Base-by-base conservation (phyloP, 352 stramenopile genomes). In the Phytophthora cajani region DNA sequence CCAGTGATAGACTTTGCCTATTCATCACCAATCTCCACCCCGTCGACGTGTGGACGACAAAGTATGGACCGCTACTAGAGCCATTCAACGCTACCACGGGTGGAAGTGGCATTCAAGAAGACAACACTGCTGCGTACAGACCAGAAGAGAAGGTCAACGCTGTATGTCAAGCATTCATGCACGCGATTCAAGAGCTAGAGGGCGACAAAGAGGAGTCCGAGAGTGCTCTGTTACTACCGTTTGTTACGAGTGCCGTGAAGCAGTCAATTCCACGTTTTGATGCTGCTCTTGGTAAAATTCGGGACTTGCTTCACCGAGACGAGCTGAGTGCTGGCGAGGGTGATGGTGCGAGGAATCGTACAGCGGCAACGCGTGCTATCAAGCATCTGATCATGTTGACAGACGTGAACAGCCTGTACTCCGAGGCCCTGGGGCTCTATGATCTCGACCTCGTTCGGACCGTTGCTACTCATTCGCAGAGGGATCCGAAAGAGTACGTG, bases 11-110 rank as follows among this genome's bases (percentile, higher is more conserved):
- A 16, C 62, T 94, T 3, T 90, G 87, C 57, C 64, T 94, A 25
- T 92, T 94, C 57, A 71, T 92, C 63, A 94, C 87, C 11, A 94
- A 85, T 42, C 40, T 94, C 6, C 87, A 94, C 53, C 55, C 79
- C 2, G 72, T 91, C 8, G 72, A 94, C 52, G 79, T 93, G 17
- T 94, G 87, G 81, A 60, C n/a, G 3, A 84, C 82, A 14, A 94
- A 94, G 65, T 94, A 91, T 60, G 60, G 64, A 14, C 71, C 70
- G 5, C 66, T 81, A 27, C 64, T 87, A 3, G 67, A 58, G 1
- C 72, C 77, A 7, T 88, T 89, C 57, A 65, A 30, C 17, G 16
- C 53, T 4, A n/a, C 21, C 23, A 27, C 11, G 5, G 6, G 8
- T 52, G 54, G 50, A n/a, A 63, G 53, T 33, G 21, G n/a, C 17